These are phyloP conservation scores for Apiospora saccharicola DNA, from an alignment of 2,329 filamentous ascomycete species.

Conservation along the genomic window DNA sequence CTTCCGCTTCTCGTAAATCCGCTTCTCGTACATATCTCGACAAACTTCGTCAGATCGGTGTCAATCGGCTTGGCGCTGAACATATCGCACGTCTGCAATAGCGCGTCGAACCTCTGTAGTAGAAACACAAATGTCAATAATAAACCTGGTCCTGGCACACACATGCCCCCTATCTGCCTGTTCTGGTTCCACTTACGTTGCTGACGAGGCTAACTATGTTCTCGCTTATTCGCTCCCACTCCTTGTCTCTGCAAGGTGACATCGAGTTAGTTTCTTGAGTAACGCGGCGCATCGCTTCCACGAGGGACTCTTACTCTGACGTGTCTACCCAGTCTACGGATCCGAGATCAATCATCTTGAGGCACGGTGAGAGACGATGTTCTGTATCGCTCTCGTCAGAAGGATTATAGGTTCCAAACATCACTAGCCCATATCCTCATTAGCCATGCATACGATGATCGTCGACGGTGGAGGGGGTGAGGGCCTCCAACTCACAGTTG, in stretches of 20 bases:
- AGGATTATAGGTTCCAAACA: neutral
- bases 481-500: neutral
- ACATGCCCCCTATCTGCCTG: too few species aligned
- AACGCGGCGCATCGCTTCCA: too few species aligned
- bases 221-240: neutral
- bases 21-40: neutral
- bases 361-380: neutral
- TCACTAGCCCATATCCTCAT: neutral
- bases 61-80: neutral
- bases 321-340: neutral
- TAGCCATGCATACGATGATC: neutral
- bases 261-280: too few species aligned
- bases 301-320: neutral
- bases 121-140: too few species aligned
- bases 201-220: neutral
- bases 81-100: neutral
- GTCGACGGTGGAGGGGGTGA: too few species aligned
- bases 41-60: neutral
- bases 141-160: too few species aligned
- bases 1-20: too few species aligned
- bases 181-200: neutral
- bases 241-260: neutral
- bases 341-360: slow-evolving; percentile 13
- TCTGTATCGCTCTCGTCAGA: neutral
- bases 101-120: too few species aligned